Evolutionary conservation across 441 rosid genomes (phyloP).

Genomic region (Pelargonium citronellum): DNA sequence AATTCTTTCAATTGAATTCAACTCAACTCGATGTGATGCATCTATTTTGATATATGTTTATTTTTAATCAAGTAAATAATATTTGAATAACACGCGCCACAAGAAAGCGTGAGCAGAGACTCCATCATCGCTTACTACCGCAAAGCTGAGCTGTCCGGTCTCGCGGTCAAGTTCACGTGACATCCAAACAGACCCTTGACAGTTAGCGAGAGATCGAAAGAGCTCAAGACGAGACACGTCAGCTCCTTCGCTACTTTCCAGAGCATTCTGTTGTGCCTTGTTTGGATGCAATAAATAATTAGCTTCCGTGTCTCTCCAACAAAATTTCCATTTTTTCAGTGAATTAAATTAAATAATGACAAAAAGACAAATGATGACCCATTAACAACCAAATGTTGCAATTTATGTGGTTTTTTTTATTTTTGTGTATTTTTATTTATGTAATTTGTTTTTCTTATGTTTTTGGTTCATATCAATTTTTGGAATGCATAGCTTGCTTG

Average conservation of each 20-base stretch:
- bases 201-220: neutral
- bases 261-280: neutral
- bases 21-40: too few species aligned
- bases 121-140: too few species aligned
- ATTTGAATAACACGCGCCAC: too few species aligned
- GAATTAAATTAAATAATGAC: neutral
- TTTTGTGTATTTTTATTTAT: neutral
- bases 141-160: too few species aligned
- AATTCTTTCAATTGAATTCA: too few species aligned
- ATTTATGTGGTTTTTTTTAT: neutral
- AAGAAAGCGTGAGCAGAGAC: too few species aligned
- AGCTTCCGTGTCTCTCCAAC: neutral
- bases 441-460: neutral
- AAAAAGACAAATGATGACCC: neutral
- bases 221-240: neutral
- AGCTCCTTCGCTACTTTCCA: neutral
- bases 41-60: too few species aligned
- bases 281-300: neutral
- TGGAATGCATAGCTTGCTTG: conserved; percentile 1
- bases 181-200: neutral
- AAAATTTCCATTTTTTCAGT: neutral
- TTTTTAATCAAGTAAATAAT: too few species aligned
- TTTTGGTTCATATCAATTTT: neutral
- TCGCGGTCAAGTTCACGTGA: neutral
- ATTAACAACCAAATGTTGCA: neutral